These are phyloP conservation scores for Xylaria sp. DNA, from an alignment of 2,329 filamentous ascomycete genomes.

Conservation along the genomic window DNA sequence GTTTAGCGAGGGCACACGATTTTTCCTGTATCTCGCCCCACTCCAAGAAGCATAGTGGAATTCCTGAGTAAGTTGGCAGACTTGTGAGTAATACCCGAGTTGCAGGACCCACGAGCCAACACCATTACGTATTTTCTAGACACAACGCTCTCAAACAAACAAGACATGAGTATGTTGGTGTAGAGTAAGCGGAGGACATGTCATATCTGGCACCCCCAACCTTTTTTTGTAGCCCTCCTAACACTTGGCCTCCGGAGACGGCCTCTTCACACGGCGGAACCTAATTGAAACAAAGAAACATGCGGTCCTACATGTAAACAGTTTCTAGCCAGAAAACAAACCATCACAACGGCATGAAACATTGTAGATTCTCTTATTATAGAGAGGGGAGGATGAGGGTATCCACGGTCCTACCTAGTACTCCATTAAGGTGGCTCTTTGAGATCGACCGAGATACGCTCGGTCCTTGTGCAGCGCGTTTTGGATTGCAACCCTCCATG, in stretches of 20 bases:
- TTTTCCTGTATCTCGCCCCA: conserved; percentile 28
- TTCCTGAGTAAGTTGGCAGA: not conserved
- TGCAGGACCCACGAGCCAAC: conserved; percentile 16
- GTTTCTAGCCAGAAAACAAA: conserved; percentile 19
- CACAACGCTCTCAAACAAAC: conserved; percentile 2
- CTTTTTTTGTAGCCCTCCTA: conserved; percentile 29
- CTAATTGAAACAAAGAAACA: conserved; percentile 21
- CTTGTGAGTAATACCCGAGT: conserved; percentile 11
- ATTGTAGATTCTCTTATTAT: conserved; percentile 29
- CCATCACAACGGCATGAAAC: conserved; percentile 2
- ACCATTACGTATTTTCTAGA: conserved; percentile 25
- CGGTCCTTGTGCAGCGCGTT: conserved; percentile 17
- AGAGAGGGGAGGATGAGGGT: conserved; percentile 20
- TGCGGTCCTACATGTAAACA: conserved; percentile 36
- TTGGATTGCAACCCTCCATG: conserved; percentile 25
- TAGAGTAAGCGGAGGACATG: conserved; percentile 9
- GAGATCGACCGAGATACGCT: conserved; percentile 26
- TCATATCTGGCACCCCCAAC: conserved; percentile 22
- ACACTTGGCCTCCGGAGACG: conserved; percentile 39
- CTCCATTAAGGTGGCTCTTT: conserved; percentile 17
- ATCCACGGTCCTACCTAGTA: conserved; percentile 24
- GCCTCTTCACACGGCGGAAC: conserved; percentile 37
- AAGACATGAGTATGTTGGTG: conserved; percentile 11
- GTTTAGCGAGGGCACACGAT: conserved; percentile 41
- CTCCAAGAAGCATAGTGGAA: conserved; percentile 7